Evolutionary conservation across 805 yeast genomes (phyloP), one percentile per base, ranked within the genome.

Genomic region (Nakazawaea ishiwadae): DNA sequence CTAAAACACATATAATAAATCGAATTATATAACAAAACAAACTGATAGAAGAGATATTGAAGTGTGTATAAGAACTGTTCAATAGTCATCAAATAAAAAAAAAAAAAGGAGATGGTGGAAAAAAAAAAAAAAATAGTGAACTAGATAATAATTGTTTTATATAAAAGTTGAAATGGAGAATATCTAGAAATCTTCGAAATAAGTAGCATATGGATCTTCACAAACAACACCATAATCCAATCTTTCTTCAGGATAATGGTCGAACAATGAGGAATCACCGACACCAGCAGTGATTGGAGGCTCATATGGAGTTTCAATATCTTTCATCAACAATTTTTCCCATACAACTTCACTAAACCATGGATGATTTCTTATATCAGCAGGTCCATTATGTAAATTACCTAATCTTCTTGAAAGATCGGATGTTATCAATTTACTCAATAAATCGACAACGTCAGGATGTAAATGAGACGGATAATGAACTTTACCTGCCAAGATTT

Each of bases 191-290:
- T 79, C 82, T 12, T 61, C 60, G 49, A 80, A 79, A 56, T 79
- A 62, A 23, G 73, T 69, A 2, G 69, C 72, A 55, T 79, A 85
- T 0, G 85, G 86, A 57, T 87, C 96, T 8, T 71, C 76, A 10
- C 85, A 84, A n/a, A 63, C 60, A 23, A 72, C 69, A 31, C 97
- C 97, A 58, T 91, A 91, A 53, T 91, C 93, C 45, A 80, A 69
- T 42, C 80, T 81, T 51, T 88, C 95, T 57, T 83, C 90, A 0
- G 89, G 87, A 52, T 83, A 83, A 47, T 79, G 71, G 55, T 83
- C 90, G 47, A 79, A 81, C 44, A 73, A 68, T 4, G 79, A 72
- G 5, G 79, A 69, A 51, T 77, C 82, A 36, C 82, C 82, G n/a
- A 76, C 78, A 26, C 81, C 81, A 7, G 77, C 72, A 4, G 80